Percentiles rank a stretch among this genome's conserved stretches.
phyloP scores from a whole-genome alignment of 139 green algal species.

The Chlorella vulgaris region DNA sequence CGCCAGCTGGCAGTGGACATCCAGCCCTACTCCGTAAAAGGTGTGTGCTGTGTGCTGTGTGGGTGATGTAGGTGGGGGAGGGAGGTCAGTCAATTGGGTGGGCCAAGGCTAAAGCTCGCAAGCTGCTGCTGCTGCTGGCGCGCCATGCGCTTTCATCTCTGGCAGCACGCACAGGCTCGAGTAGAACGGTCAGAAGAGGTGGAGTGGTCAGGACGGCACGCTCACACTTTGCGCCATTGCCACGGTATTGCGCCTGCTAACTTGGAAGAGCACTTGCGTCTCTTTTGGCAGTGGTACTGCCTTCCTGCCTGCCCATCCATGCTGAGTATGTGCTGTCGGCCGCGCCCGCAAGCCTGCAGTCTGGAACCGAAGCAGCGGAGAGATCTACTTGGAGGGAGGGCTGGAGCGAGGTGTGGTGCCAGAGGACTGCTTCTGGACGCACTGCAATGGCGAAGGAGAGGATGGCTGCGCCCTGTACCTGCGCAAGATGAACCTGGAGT shows the following conservation, averaged over 20 bases:
- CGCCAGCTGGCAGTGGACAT: slow-evolving; percentile 48
- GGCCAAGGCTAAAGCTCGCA: too few species aligned
- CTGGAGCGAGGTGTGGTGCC: slow-evolving; percentile 71
- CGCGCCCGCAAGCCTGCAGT: slow-evolving; percentile 15
- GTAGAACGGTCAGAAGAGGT: too few species aligned
- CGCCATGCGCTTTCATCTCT: too few species aligned
- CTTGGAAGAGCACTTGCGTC: background rate
- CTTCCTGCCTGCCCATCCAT: background rate
- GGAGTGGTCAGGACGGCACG: too few species aligned
- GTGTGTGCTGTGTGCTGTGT: background rate
- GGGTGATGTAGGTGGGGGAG: background rate
- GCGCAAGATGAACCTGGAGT: slow-evolving; percentile 85
- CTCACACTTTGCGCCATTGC: too few species aligned
- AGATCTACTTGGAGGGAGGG: slow-evolving; percentile 69
- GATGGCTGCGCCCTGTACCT: slow-evolving; percentile 66
- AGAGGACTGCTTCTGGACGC: slow-evolving; percentile 69
- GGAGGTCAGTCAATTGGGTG: too few species aligned
- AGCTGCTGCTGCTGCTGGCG: too few species aligned
- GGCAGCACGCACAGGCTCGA: too few species aligned
- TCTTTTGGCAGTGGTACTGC: background rate
- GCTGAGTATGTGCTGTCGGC: background rate
- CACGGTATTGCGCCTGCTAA: too few species aligned
- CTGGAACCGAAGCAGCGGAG: slow-evolving; percentile 24
- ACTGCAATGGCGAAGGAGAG: slow-evolving; percentile 52
- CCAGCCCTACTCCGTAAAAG: slow-evolving; percentile 45